A percentile compares a stretch with the other conserved stretches of the same genome.
phyloP scores from a whole-genome alignment of 148 eudicot species.

The Silene uniflora region DNA sequence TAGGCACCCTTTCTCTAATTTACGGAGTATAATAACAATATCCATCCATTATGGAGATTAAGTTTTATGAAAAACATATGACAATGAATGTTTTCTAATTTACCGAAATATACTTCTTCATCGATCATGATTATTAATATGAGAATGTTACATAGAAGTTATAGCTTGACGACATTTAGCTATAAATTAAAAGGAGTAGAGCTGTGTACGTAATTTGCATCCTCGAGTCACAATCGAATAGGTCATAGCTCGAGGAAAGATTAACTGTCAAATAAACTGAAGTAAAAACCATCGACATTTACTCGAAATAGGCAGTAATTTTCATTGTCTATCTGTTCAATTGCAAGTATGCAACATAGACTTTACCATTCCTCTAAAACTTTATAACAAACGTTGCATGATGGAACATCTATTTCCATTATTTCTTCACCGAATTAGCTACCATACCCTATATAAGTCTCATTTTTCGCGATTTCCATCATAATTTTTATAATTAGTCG shows the following conservation, averaged over 20 bases:
- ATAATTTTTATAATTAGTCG: slow-evolving; percentile 8
- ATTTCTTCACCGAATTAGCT: slow-evolving; percentile 18
- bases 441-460: slow-evolving; percentile 19
- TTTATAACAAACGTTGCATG: slow-evolving; percentile 19
- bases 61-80: too few relatives aligned
- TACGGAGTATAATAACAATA: too few relatives aligned
- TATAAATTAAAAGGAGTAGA: too few relatives aligned
- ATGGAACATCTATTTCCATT: slow-evolving; percentile 1
- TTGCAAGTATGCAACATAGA: slow-evolving; percentile 14
- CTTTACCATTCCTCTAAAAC: slow-evolving; percentile 35
- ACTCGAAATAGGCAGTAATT: neutral
- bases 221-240: too few relatives aligned
- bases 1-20: too few relatives aligned
- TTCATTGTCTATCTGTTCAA: neutral
- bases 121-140: too few relatives aligned
- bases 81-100: too few relatives aligned
- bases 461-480: neutral
- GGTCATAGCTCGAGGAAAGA: neutral
- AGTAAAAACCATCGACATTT: neutral
- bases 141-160: too few relatives aligned
- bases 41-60: too few relatives aligned
- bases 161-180: too few relatives aligned
- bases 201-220: too few relatives aligned
- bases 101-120: too few relatives aligned
- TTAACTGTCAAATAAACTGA: neutral